phyloP scores from a whole-genome alignment of 108 stramenopile species.

The Cyclotella kingstonii region DNA sequence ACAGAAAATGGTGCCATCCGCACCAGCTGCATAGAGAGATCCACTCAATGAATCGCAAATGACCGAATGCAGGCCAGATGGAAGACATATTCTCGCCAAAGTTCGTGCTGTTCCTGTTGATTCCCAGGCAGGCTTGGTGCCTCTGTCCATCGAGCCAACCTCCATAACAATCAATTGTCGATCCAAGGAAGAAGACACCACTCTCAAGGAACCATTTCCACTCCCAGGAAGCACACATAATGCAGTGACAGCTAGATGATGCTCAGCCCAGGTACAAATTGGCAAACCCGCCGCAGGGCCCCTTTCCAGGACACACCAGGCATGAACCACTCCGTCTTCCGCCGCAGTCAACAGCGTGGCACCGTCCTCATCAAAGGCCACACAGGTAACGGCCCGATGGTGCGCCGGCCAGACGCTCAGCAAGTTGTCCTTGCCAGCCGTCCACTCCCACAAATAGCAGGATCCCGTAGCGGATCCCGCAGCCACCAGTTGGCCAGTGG shows the following conservation, averaged over 20 bases:
- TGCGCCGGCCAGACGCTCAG: slow-evolving; percentile 69
- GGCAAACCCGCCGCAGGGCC: slow-evolving; percentile 47
- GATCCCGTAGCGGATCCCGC: slow-evolving; percentile 63
- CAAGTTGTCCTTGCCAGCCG: slow-evolving; percentile 53
- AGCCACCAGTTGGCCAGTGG: slow-evolving; percentile 66
- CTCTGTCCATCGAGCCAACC: too few relatives aligned
- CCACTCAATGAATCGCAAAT: slow-evolving; percentile 39
- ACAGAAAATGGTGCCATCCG: slow-evolving; percentile 65
- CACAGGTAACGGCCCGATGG: slow-evolving; percentile 59
- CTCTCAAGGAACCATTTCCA: slow-evolving; percentile 29
- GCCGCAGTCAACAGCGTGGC: slow-evolving; percentile 73
- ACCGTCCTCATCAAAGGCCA: slow-evolving; percentile 62
- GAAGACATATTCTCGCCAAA: slow-evolving; percentile 63
- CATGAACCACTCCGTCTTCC: slow-evolving; percentile 82
- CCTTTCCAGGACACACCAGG: slow-evolving; percentile 61
- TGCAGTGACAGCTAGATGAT: slow-evolving; percentile 63
- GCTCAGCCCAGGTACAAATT: slow-evolving; percentile 63
- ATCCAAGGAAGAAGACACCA: slow-evolving; percentile 67
- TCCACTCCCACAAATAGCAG: slow-evolving; percentile 61
- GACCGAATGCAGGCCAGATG: slow-evolving; percentile 46
- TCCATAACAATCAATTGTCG: slow-evolving; percentile 65
- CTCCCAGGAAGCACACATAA: slow-evolving; percentile 43
- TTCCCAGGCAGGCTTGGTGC: too few relatives aligned
- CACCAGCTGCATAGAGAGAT: slow-evolving; percentile 63
- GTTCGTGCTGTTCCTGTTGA: too few relatives aligned